A percentile compares a stretch with the other conserved stretches of the same genome.
Evolutionary conservation across 2,329 filamentous ascomycete genomes (phyloP).

Genomic region (Drechmeria coniospora): DNA sequence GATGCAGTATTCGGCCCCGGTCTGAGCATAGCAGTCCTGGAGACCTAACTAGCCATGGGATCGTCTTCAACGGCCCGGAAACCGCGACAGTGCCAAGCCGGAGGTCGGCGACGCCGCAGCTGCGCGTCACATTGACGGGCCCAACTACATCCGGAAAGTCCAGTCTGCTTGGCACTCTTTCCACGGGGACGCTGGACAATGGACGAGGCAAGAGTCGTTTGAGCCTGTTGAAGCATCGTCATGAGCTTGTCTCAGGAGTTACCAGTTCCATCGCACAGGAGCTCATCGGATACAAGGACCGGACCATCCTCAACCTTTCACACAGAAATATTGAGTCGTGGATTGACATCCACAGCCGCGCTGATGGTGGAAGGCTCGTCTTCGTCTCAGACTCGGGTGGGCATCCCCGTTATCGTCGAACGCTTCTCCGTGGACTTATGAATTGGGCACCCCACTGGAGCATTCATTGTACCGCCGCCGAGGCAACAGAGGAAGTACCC

Average conservation of each 20-base stretch:
- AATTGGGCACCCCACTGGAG: constrained; percentile 96
- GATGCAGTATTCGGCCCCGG: constrained; percentile 2
- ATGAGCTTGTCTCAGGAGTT: constrained; percentile 81
- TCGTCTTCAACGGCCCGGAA: constrained; percentile 2
- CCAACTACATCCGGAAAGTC: constrained; percentile 89
- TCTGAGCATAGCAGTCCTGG: neutral
- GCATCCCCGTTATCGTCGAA: constrained; percentile 76
- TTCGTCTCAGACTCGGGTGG: constrained; percentile 89
- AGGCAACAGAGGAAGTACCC: constrained; percentile 40
- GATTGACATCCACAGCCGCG: constrained; percentile 79
- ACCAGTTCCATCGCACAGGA: constrained; percentile 94
- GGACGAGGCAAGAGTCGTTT: constrained; percentile 80
- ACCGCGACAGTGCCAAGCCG: constrained; percentile 17
- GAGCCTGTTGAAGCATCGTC: constrained; percentile 78
- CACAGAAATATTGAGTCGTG: constrained; percentile 79
- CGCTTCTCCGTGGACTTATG: constrained; percentile 75
- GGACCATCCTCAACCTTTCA: constrained; percentile 63
- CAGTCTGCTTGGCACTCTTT: constrained; percentile 73
- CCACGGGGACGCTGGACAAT: constrained; percentile 79
- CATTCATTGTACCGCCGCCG: constrained; percentile 71
- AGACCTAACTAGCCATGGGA: neutral
- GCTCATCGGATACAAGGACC: constrained; percentile 63
- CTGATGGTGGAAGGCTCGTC: constrained; percentile 59
- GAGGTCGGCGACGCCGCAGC: constrained; percentile 50
- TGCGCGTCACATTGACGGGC: constrained; percentile 76